Evolutionary conservation across 768 basidiomycete species (phyloP).

Genomic region (Lactarius deliciosus): DNA sequence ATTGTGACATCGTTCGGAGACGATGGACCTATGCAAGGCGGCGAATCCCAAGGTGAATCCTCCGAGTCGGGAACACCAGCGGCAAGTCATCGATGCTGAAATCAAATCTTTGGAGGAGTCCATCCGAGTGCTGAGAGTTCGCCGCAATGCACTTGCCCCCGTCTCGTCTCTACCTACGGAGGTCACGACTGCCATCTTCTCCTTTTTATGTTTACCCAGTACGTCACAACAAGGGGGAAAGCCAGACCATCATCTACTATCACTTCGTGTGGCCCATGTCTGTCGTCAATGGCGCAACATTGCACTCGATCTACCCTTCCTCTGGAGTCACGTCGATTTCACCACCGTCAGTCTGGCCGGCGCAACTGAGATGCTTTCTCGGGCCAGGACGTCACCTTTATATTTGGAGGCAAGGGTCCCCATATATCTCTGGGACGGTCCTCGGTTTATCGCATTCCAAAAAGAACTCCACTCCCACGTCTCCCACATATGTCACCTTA

Average conservation of each 20-base stretch:
- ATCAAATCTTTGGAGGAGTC: not conserved
- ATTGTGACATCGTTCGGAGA: no score
- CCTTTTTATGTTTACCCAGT: not conserved
- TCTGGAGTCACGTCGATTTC: not conserved
- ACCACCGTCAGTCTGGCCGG: not conserved
- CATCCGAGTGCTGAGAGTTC: not conserved
- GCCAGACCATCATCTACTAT: not conserved
- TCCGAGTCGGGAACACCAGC: not conserved
- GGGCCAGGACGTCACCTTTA: not conserved
- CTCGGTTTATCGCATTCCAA: not conserved
- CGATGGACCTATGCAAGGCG: not conserved
- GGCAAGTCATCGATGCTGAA: not conserved
- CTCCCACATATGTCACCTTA: not conserved
- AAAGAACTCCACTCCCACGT: not conserved
- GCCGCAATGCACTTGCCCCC: not conserved
- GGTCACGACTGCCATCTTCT: not conserved
- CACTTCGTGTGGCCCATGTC: conserved; percentile 13
- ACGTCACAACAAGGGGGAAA: not conserved
- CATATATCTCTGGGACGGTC: not conserved
- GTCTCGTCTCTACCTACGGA: not conserved
- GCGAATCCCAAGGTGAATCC: not conserved
- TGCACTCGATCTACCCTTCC: no score
- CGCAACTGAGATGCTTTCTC: conserved; percentile 9
- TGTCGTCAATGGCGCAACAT: no score
- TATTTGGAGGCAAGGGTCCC: not conserved